Base-by-base conservation (phyloP, 306 rosid species). In the Casuarina glauca region DNA sequence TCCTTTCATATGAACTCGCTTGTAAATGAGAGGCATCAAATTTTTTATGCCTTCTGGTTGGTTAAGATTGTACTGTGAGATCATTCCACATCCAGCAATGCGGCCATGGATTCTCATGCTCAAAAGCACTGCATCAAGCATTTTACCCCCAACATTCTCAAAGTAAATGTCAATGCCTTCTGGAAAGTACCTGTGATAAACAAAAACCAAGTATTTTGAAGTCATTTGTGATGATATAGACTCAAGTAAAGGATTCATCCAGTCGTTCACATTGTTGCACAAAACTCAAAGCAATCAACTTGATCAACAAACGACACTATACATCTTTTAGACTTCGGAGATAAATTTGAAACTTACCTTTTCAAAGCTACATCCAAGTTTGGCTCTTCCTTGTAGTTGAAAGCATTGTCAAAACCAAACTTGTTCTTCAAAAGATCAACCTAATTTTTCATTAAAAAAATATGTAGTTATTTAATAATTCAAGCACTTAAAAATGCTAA, bases 351-450 rank as follows among this genome's bases (percentile, higher is more conserved):
- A 44, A 44, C 13, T 46, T 10, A 46, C 51, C 13, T 46, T 46
- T 46, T 46, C 51, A 46, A 46, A 46, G 80, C 46, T 17, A 26
- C 67, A 35, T 70, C 62, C 19, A 76, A 62, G 74, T 81, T 74
- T 0, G n/a, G 17, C 58, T 76, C 80, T 81, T 81, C 80, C 49
- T 67, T 75, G 73, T 76, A 81, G 15, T 81, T 81, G 42, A 75
- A 75, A 49, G 39, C 77, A 2, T 74, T 6, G 41, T 66, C 49
- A 41, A 66, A 66, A 16, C 70, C 70, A 16, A 66, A 66, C 48
- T 66, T 66, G 8, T 17, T 66, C 46, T 66, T 66, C 70, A 66
- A 66, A 2, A 66, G 70, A 6, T 66, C 70, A 66, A 66, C 70
- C 51, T 48, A 13, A 13, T 48, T 48, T 48, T 48, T 48, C 9